Base-by-base conservation (phyloP, 78 protist genomes). In the Speleostelium caveatum region DNA sequence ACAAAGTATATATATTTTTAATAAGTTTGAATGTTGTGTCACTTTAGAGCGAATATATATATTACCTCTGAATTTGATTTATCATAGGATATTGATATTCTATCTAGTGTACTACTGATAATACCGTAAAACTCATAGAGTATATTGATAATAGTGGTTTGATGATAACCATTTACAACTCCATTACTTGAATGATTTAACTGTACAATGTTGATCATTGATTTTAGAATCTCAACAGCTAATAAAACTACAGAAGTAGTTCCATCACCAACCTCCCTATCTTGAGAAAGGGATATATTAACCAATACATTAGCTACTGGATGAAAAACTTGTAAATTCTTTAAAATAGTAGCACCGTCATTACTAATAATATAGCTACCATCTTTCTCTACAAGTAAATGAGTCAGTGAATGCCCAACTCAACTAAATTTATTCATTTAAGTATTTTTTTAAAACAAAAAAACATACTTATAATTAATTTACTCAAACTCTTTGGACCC, bases 281-380 rank as follows among this genome's bases (percentile, higher is more conserved):
- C 99, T 77, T 99, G 99, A 6, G 99, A 86, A 68, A 86, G 62
- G 4, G 99, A 99, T 62, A 99, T 98, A 74, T 99, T 99, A 4
- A 99, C 99, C 12, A 99, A 97, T 14, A 98, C 78, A 38, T n/a
- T 26, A 6, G 99, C 99, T 1, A 99, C 99, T 3, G 99, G 99
- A 90, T 99, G 99, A 19, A 94, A 98, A 55, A 99, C 96, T 33
- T 98, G 98, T n/a, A 99, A 97, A 63, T 96, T 86, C 73, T 92
- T 87, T 95, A 99, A 94, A 30, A 99, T 92, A 41, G 99, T 99
- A 21, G 99, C 99, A 3, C 99, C 99, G 58, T 99, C 99, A 95
- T 99, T 99, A 45, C 99, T 96, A 61, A 99, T 97, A 28, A 98
- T 96, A 49, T 85, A 95, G 30, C 49, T 16, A 61, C 87, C 87